A percentile compares a stretch with the other conserved stretches of the same genome.
These are phyloP conservation scores for Hamamelis virginiana DNA, from an alignment of 164 flowering plant species.

Conservation along the genomic window DNA sequence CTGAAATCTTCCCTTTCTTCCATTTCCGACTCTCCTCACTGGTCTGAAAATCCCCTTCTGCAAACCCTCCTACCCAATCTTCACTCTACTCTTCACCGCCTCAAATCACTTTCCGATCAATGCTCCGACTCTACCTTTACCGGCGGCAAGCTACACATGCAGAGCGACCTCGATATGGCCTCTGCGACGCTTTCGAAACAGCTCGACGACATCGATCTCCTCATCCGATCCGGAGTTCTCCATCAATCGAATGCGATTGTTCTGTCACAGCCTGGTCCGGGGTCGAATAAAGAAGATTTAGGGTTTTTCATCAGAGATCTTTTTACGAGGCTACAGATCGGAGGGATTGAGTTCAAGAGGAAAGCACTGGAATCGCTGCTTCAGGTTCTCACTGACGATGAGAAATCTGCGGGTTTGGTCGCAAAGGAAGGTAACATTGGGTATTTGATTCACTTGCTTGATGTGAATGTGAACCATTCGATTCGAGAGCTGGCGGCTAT, in stretches of 20 bases:
- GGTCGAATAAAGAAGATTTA: conserved; percentile 50
- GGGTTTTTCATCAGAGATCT: conserved; percentile 58
- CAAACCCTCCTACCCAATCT: conserved; percentile 55
- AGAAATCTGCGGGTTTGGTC: conserved; percentile 45
- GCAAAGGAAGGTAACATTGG: conserved; percentile 60
- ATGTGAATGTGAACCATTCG: conserved; percentile 26
- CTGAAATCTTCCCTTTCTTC: conserved; percentile 37
- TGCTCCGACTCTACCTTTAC: conserved; percentile 35
- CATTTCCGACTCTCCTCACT: conserved; percentile 44
- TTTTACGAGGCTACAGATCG: conserved; percentile 75
- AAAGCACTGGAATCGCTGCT: conserved; percentile 75
- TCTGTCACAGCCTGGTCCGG: conserved; percentile 58
- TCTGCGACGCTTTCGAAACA: conserved; percentile 51
- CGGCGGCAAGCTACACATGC: conserved; percentile 75
- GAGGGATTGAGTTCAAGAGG: conserved; percentile 71
- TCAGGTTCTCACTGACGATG: conserved; percentile 46
- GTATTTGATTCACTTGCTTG: conserved; percentile 59
- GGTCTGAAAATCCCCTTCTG: conserved; percentile 53
- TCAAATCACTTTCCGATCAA: conserved; percentile 44
- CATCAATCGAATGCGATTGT: conserved; percentile 68
- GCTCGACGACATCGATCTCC: conserved; percentile 57
- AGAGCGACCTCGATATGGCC: conserved; percentile 82
- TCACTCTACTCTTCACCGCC: conserved; percentile 51
- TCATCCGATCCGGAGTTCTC: conserved; percentile 73
- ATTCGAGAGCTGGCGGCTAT: conserved; percentile 57